Evolutionary conservation across 176 grass and related monocot genomes (phyloP), one percentile per base, ranked within the genome.

Genomic region (Avena insularis): DNA sequence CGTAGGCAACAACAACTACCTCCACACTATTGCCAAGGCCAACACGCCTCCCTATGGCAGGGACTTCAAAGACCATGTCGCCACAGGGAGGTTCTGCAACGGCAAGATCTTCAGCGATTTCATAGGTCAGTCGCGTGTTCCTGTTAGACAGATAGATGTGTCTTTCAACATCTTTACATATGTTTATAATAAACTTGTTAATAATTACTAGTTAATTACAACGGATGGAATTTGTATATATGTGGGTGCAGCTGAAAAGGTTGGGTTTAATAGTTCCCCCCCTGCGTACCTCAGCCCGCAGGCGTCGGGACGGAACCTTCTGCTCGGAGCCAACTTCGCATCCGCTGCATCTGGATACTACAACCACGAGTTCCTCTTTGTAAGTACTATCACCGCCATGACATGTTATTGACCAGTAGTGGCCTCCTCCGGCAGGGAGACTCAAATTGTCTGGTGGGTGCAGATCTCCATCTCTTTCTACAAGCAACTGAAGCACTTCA

Each of bases 61-160:
- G 85, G 93, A 98, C 79, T 98, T 96, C 88, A 50, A 72, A 60
- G 86, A 90, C 82, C 90, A 74, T 31, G 84, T 58, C 25, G 50
- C 96, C 2, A 98, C 96, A 0, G 96, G 96, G 63, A 93, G 96
- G 84, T 95, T 98, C 87, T 94, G 96, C 87, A 98, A 98, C 25
- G 96, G 96, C 23, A 95, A 90, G 80, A 78, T 98, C 0, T 89
- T 94, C 1, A 94, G 92, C 25, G 93, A 98, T 50, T 86, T 98
- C 85, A 98, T 93, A 13, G 96, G 95, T 97, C 0, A 25, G 25
- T 25, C 25, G 25, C 25, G 25, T 25, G 25, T 25, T 25, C 25
- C 25, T 25, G 25, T 25, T 25, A 67, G 31, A 70, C 23, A 64
- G 61, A 12, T 27, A 9, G 1, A 19, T 68, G 13, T 25, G 65